Evolutionary conservation across 2,329 filamentous ascomycete species (phyloP).

Genomic region (Cadophora luteo-olivacea): DNA sequence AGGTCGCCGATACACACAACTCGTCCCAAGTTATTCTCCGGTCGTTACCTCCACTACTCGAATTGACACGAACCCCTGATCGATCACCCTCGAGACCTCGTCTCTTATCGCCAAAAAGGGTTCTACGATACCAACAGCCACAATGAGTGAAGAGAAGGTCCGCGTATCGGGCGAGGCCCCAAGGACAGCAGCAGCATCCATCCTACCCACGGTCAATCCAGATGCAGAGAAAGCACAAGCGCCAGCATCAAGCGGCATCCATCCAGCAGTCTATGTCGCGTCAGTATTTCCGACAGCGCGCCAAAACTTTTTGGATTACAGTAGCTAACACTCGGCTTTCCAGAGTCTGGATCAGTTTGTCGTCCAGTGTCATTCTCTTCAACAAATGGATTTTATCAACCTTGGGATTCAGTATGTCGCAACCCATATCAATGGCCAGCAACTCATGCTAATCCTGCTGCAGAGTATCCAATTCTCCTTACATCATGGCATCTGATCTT

Average conservation of each 20-base stretch:
- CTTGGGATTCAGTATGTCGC: constrained; percentile 75
- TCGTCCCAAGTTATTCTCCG: constrained; percentile 20
- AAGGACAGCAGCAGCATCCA: constrained; percentile 61
- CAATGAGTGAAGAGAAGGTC: constrained; percentile 80
- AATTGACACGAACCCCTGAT: constrained; percentile 27
- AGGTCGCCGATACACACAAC: constrained; percentile 20
- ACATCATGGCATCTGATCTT: constrained; percentile 97
- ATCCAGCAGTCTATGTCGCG: constrained; percentile 77
- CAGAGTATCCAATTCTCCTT: constrained; percentile 78
- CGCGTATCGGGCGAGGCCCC: constrained; percentile 80
- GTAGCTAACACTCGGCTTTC: constrained; percentile 27
- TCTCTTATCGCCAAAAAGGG: constrained; percentile 17
- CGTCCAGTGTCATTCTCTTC: constrained; percentile 95
- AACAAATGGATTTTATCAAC: constrained; percentile 98
- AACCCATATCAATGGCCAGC: constrained; percentile 25
- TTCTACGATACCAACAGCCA: constrained; percentile 40
- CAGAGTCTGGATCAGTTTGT: constrained; percentile 91
- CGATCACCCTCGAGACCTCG: constrained; percentile 27
- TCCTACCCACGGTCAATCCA: constrained; percentile 81
- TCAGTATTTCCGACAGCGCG: constrained; percentile 48
- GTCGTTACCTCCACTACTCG: constrained; percentile 26
- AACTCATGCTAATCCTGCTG: constrained; percentile 40
- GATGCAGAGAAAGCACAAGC: constrained; percentile 67
- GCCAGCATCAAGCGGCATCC: constrained; percentile 55
- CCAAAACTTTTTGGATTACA: constrained; percentile 7